These are phyloP conservation scores for Beauveria asiatica DNA, from an alignment of 2,329 filamentous ascomycete genomes.

Conservation along the genomic window DNA sequence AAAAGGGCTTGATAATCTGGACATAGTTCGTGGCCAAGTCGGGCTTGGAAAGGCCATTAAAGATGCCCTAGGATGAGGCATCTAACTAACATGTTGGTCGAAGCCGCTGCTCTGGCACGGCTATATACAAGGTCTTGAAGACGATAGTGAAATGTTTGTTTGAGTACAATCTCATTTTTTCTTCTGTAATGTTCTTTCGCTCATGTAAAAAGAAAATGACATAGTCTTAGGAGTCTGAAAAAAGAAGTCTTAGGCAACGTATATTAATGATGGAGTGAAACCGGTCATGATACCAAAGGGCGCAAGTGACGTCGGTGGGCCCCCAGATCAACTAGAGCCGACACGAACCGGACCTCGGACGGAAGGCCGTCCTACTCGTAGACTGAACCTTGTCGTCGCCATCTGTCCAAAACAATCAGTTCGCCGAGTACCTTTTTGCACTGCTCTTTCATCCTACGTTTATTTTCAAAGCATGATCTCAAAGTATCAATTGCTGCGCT, in stretches of 20 bases:
- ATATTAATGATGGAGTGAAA: not conserved
- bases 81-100: not conserved
- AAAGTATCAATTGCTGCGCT: not conserved
- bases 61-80: not conserved
- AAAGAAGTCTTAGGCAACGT: not conserved
- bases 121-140: not conserved
- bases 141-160: too few relatives aligned
- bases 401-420: not conserved
- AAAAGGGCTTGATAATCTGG: constrained; percentile 6
- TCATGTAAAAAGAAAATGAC: not conserved
- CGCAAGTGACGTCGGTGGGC: constrained; percentile 8
- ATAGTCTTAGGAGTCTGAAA: too few relatives aligned
- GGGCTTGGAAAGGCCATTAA: constrained; percentile 15
- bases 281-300: not conserved
- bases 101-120: not conserved
- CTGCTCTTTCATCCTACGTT: too few relatives aligned
- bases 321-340: not conserved
- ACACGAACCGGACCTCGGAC: constrained; percentile 2
- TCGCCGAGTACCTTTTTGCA: not conserved
- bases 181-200: not conserved
- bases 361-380: not conserved
- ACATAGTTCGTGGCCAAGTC: constrained; percentile 18
- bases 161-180: not conserved
- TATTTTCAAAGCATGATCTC: not conserved
- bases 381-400: not conserved